These are phyloP conservation scores for Rheum nobile DNA, from an alignment of 148 eudicot genomes.

Conservation along the genomic window DNA sequence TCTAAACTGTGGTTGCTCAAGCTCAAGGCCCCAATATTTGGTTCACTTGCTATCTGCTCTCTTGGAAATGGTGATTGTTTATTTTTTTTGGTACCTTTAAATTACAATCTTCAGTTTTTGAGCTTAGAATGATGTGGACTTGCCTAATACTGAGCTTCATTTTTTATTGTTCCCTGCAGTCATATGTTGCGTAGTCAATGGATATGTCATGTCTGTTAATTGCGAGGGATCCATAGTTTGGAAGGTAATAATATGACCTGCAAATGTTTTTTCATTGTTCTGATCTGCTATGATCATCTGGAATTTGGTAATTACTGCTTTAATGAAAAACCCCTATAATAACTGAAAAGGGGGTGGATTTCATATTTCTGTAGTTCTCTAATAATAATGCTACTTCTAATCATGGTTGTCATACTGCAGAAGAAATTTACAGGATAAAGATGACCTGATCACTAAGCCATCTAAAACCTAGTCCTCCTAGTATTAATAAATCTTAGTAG, in stretches of 20 bases:
- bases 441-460: too few relatives aligned
- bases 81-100: background rate
- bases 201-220: background rate
- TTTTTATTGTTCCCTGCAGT: background rate
- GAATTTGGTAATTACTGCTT: background rate
- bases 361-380: background rate
- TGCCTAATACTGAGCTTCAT: background rate
- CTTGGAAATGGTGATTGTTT: conserved; percentile 1
- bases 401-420: background rate
- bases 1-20: conserved; percentile 52
- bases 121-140: background rate
- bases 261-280: background rate
- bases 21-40: conserved; percentile 70
- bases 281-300: background rate
- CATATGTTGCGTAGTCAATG: background rate
- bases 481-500: too few relatives aligned
- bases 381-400: background rate
- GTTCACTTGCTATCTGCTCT: conserved; percentile 44
- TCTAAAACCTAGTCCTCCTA: background rate
- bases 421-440: background rate
- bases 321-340: background rate
- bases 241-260: conserved; percentile 2
- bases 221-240: conserved; percentile 1
- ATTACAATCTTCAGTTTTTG: background rate
- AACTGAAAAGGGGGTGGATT: background rate